These are phyloP conservation scores for Aspergillus unguis DNA, from an alignment of 2,329 filamentous ascomycete genomes.

Conservation along the genomic window DNA sequence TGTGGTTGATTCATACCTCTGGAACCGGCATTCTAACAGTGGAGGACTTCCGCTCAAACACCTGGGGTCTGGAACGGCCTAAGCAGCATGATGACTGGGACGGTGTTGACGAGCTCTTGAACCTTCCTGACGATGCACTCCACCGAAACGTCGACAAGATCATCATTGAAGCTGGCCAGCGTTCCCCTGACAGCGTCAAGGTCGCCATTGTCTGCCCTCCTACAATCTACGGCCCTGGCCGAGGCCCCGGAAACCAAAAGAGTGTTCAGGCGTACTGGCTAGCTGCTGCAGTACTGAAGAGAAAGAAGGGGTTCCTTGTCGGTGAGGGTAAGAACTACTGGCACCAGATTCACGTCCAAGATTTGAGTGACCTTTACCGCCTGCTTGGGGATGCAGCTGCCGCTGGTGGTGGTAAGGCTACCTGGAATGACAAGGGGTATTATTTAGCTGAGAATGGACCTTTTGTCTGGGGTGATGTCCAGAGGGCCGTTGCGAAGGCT, in stretches of 20 bases:
- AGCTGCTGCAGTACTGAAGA: constrained; percentile 34
- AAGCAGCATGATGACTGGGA: constrained; percentile 49
- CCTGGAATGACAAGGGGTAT: constrained; percentile 46
- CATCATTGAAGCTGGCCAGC: constrained; percentile 29
- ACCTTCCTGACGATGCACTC: constrained; percentile 40
- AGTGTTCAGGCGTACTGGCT: constrained; percentile 45
- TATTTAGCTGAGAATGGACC: constrained; percentile 47
- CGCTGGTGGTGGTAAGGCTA: constrained; percentile 38
- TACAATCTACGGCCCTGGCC: constrained; percentile 41
- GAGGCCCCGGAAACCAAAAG: constrained; percentile 35
- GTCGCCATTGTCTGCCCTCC: constrained; percentile 41
- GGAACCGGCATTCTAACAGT: constrained; percentile 43
- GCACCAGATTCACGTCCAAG: constrained; percentile 42
- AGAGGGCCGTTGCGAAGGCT: constrained; percentile 38
- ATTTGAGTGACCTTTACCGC: constrained; percentile 38
- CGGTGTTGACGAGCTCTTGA: constrained; percentile 40
- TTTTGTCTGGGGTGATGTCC: constrained; percentile 41
- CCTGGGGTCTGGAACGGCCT: constrained; percentile 39
- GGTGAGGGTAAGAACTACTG: constrained; percentile 40
- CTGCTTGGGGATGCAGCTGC: constrained; percentile 39
- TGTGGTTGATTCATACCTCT: constrained; percentile 46
- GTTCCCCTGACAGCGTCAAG: constrained; percentile 29
- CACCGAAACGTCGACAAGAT: constrained; percentile 43
- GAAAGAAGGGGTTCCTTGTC: constrained; percentile 38
- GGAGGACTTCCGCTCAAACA: constrained; percentile 40